Conservation (phyloP, 257 asterid species). For the Solanum microdontum region DNA sequence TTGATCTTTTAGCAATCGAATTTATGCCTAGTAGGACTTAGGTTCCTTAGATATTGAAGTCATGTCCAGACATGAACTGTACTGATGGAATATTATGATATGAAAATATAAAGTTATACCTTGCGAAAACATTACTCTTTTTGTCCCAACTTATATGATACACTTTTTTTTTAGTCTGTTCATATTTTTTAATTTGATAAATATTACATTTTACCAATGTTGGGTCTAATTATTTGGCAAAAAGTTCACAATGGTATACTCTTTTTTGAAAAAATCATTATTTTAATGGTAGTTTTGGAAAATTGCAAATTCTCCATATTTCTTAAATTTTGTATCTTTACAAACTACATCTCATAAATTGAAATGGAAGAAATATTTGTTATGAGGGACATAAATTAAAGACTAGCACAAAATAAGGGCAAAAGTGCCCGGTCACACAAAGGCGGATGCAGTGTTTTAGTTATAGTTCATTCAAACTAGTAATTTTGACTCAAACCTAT, state of each 20-base stretch:
- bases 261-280: too few species aligned
- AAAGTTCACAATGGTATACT: not conserved
- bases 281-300: not conserved
- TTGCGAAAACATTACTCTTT: rapidly evolving
- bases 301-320: not conserved
- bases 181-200: not conserved
- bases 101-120: not conserved
- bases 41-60: not conserved
- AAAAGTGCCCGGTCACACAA: not conserved
- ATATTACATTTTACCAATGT: not conserved
- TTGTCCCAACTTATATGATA: too few species aligned
- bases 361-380: not conserved
- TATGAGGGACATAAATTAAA: not conserved
- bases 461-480: not conserved
- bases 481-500: too few species aligned
- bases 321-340: too few species aligned
- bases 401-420: not conserved
- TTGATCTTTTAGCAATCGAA: not conserved
- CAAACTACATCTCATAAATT: too few species aligned
- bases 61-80: not conserved
- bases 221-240: not conserved
- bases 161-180: too few species aligned
- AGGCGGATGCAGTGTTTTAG: not conserved
- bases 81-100: not conserved
- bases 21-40: not conserved